phyloP scores from a whole-genome alignment of 2,329 filamentous ascomycete genomes.

The Chaetomium sp. region DNA sequence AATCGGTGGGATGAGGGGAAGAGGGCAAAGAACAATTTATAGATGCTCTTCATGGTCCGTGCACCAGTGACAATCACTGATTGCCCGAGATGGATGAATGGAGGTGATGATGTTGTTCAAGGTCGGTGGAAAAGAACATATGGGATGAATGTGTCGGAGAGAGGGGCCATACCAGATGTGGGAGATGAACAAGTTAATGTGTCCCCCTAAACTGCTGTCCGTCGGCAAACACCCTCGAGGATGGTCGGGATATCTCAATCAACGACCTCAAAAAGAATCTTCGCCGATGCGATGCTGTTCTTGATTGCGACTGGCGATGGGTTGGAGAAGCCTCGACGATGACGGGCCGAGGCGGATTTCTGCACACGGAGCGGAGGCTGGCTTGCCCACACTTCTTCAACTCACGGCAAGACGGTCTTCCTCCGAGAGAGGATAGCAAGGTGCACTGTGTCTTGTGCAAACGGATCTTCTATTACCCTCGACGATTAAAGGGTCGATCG shows the following conservation, averaged over 20 bases:
- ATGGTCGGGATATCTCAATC: slow-evolving; percentile 41
- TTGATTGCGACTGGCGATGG: slow-evolving; percentile 23
- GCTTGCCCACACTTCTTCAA: slow-evolving; percentile 28
- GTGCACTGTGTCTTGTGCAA: slow-evolving; percentile 36
- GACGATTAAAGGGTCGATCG: slow-evolving; percentile 35
- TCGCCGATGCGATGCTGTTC: slow-evolving; percentile 25
- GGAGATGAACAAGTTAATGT: slow-evolving; percentile 99
- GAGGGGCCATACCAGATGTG: slow-evolving; percentile 60
- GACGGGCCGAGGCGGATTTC: slow-evolving; percentile 18
- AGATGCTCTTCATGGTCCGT: not conserved
- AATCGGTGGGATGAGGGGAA: slow-evolving; percentile 11
- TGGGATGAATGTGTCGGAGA: slow-evolving; percentile 18
- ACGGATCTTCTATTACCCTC: slow-evolving; percentile 36
- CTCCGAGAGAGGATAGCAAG: slow-evolving; percentile 29
- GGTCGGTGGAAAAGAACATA: not conserved
- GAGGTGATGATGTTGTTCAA: not conserved
- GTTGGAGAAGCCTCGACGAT: slow-evolving; percentile 10
- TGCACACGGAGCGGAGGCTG: slow-evolving; percentile 21
- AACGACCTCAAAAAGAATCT: slow-evolving; percentile 25
- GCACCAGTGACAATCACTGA: not conserved
- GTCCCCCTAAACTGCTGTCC: slow-evolving; percentile 68
- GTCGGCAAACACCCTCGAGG: slow-evolving; percentile 33
- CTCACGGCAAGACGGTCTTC: slow-evolving; percentile 33
- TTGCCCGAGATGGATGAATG: slow-evolving; percentile 1
- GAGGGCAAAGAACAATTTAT: not conserved